These are phyloP conservation scores for Immersiporthe knoxdaviesiana DNA, from an alignment of 2,329 filamentous ascomycete species.

Conservation along the genomic window DNA sequence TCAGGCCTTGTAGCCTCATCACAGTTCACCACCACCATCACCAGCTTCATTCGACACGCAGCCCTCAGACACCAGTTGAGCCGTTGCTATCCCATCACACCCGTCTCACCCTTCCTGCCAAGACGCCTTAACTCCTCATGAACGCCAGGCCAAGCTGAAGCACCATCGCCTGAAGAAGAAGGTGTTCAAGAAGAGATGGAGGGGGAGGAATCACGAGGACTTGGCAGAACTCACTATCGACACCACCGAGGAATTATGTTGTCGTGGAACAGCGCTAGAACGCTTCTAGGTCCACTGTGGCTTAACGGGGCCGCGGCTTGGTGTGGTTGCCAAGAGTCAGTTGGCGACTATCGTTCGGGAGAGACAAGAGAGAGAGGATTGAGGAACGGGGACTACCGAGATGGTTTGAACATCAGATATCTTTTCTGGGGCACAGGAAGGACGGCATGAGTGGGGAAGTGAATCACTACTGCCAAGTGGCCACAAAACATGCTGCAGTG, in stretches of 20 bases:
- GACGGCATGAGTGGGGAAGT: not conserved
- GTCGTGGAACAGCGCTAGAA: not conserved
- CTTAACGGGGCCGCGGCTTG: not conserved
- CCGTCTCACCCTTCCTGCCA: not conserved
- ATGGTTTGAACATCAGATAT: not conserved
- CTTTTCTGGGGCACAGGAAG: not conserved
- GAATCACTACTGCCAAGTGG: not conserved
- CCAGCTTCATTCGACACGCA: not conserved
- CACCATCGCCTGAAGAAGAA: conserved; percentile 8
- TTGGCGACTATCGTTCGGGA: not conserved
- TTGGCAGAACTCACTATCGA: conserved; percentile 2
- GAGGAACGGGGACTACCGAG: not conserved
- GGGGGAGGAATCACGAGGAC: not conserved
- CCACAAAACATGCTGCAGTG: too few relatives aligned
- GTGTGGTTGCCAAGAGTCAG: not conserved
- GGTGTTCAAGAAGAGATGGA: not conserved
- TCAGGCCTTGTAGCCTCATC: not conserved
- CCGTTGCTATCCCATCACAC: too few relatives aligned
- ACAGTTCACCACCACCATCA: not conserved
- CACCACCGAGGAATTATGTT: not conserved
- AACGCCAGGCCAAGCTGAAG: not conserved
- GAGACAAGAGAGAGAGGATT: not conserved
- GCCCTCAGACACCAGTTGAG: too few relatives aligned
- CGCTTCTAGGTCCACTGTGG: not conserved
- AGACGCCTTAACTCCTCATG: not conserved